A percentile compares a stretch with the other conserved stretches of the same genome.
Conservation (phyloP, 2,329 filamentous ascomycete genomes). For the Ustulina deusta region DNA sequence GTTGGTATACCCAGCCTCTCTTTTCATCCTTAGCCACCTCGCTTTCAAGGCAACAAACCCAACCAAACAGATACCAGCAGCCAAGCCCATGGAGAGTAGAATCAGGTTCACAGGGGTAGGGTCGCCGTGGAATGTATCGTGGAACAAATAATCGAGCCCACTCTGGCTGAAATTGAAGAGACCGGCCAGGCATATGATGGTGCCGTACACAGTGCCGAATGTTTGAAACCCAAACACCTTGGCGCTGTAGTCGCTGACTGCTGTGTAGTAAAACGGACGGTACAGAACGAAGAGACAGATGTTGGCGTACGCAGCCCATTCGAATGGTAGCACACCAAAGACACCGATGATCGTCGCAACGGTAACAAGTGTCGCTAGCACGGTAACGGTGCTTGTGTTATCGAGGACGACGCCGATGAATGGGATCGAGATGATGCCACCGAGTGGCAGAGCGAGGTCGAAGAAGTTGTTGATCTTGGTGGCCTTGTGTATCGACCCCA, state of each 20-base stretch:
- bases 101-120: conserved; percentile 82
- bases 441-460: conserved; percentile 84
- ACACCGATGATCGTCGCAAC: conserved; percentile 80
- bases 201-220: conserved; percentile 93
- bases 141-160: conserved; percentile 81
- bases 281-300: conserved; percentile 85
- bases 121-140: conserved; percentile 76
- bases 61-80: conserved; percentile 75
- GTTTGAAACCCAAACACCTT: conserved; percentile 94
- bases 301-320: conserved; percentile 79
- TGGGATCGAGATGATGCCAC: conserved; percentile 85
- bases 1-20: conserved; percentile 31
- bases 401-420: conserved; percentile 88
- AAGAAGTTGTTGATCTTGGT: conserved; percentile 84
- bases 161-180: conserved; percentile 87
- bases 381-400: conserved; percentile 76
- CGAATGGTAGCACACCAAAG: conserved; percentile 77
- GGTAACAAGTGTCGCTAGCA: conserved; percentile 76
- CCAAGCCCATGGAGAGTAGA: conserved; percentile 70
- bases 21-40: conserved; percentile 47
- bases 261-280: conserved; percentile 90
- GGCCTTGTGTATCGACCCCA: conserved; percentile 71
- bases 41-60: conserved; percentile 68
- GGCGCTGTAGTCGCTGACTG: conserved; percentile 87
- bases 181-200: conserved; percentile 87